A percentile compares a stretch with the other conserved stretches of the same genome.
Evolutionary conservation across 208 protist species (phyloP).

Genomic region (Trypanosoma cruzi): DNA sequence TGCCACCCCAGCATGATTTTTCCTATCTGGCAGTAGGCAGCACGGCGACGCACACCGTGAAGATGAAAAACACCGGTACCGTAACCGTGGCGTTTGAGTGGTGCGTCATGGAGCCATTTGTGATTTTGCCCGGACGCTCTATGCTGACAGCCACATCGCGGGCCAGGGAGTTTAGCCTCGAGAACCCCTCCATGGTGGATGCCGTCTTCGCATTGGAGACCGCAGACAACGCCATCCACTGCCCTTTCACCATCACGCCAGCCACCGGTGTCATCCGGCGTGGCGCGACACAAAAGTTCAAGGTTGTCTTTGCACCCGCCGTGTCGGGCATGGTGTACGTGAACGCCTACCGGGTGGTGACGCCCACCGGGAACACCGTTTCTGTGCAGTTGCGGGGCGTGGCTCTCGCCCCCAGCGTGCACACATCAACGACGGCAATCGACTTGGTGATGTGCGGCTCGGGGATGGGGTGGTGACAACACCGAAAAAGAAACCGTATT

Average conservation of each 20-base stretch:
- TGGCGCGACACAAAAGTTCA: constrained; percentile 43
- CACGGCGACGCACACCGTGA: constrained; percentile 54
- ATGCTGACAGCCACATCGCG: constrained; percentile 34
- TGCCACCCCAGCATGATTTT: constrained; percentile 88
- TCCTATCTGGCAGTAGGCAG: constrained; percentile 75
- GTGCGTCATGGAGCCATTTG: constrained; percentile 77
- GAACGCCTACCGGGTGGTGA: constrained; percentile 49
- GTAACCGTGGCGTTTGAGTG: constrained; percentile 79
- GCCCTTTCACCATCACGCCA: constrained; percentile 58
- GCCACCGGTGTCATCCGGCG: constrained; percentile 41
- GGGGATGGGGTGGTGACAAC: constrained; percentile 21
- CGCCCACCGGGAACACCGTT: constrained; percentile 70
- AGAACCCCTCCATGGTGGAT: constrained; percentile 80
- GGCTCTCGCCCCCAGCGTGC: constrained; percentile 53
- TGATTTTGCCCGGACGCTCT: constrained; percentile 43
- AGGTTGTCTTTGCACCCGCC: constrained; percentile 48
- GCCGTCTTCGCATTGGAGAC: constrained; percentile 50
- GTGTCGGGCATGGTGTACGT: constrained; percentile 37
- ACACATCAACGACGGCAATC: constrained; percentile 47
- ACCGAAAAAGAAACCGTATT: too few species aligned
- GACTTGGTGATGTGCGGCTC: constrained; percentile 85
- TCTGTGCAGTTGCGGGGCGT: constrained; percentile 47
- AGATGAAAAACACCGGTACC: constrained; percentile 81
- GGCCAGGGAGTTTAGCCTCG: constrained; percentile 50
- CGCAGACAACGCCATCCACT: constrained; percentile 35